These are phyloP conservation scores for Epichloe sp. DNA, from an alignment of 2,329 filamentous ascomycete genomes.

Conservation along the genomic window DNA sequence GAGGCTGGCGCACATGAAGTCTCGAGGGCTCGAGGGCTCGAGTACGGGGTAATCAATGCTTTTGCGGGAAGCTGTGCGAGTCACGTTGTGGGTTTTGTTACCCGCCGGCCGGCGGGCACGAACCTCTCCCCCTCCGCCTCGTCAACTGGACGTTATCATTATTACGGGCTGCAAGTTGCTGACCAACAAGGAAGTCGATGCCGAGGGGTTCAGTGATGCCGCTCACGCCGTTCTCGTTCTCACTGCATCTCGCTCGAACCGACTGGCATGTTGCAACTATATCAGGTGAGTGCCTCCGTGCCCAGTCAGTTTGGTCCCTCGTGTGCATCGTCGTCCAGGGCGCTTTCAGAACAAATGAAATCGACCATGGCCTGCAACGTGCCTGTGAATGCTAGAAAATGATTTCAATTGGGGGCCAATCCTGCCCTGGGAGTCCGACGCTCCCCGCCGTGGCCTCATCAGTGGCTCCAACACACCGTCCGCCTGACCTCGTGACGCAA, in stretches of 20 bases:
- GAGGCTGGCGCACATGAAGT: background rate
- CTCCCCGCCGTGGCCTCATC: background rate
- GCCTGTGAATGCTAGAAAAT: background rate
- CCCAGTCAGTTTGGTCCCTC: background rate
- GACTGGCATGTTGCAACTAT: background rate
- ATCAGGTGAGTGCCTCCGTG: background rate
- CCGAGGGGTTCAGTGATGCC: background rate
- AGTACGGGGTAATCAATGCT: background rate
- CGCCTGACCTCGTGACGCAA: conserved; percentile 9
- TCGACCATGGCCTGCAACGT: background rate
- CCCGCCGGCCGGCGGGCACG: background rate
- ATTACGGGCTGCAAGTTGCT: background rate
- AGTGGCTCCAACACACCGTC: conserved; percentile 9
- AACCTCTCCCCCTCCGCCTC: background rate
- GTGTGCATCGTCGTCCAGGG: background rate
- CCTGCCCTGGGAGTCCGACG: background rate
- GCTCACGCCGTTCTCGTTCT: background rate
- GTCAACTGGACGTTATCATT: background rate
- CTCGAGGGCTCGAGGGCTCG: background rate
- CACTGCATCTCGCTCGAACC: background rate
- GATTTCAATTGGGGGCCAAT: background rate
- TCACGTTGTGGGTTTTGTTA: background rate
- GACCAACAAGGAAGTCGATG: background rate
- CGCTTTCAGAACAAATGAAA: conserved; percentile 1
- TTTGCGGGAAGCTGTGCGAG: conserved; percentile 1